Evolutionary conservation across 2,329 filamentous ascomycete genomes (phyloP).

Genomic region (Stagonosporopsis tanaceti): DNA sequence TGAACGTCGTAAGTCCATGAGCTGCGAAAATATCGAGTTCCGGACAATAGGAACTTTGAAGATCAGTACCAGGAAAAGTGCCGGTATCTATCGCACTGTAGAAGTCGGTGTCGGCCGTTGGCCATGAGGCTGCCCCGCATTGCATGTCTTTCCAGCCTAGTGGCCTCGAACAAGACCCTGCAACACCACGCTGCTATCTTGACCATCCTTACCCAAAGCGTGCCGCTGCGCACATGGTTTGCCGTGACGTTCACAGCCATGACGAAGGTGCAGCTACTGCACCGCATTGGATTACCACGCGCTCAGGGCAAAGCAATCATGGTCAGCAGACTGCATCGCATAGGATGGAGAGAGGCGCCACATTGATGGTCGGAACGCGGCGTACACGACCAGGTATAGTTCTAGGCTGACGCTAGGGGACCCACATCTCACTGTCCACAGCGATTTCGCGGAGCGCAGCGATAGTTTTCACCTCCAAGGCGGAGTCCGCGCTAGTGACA

Average conservation of each 20-base stretch:
- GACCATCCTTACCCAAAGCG: conserved; percentile 20
- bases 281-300: not conserved
- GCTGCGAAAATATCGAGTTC: not conserved
- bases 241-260: conserved; percentile 11
- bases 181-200: conserved; percentile 19
- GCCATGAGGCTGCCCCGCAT: conserved; percentile 11
- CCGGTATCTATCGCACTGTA: too few species aligned
- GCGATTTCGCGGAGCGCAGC: conserved; percentile 23
- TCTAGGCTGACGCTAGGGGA: conserved; percentile 15
- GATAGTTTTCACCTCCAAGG: conserved; percentile 13
- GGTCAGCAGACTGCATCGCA: conserved; percentile 6
- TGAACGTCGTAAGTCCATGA: not conserved
- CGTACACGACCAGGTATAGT: conserved; percentile 6
- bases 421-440: conserved; percentile 15
- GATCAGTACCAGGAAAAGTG: not conserved
- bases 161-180: conserved; percentile 13
- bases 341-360: not conserved
- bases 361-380: conserved; percentile 2
- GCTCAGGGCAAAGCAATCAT: not conserved
- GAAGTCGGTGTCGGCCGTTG: conserved; percentile 4
- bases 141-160: conserved; percentile 1
- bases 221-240: conserved; percentile 12
- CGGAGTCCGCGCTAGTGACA: conserved; percentile 28
- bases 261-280: not conserved
- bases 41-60: not conserved